Evolutionary conservation across 768 basidiomycete species (phyloP).

Genomic region (Stropharia rugosoannulata): DNA sequence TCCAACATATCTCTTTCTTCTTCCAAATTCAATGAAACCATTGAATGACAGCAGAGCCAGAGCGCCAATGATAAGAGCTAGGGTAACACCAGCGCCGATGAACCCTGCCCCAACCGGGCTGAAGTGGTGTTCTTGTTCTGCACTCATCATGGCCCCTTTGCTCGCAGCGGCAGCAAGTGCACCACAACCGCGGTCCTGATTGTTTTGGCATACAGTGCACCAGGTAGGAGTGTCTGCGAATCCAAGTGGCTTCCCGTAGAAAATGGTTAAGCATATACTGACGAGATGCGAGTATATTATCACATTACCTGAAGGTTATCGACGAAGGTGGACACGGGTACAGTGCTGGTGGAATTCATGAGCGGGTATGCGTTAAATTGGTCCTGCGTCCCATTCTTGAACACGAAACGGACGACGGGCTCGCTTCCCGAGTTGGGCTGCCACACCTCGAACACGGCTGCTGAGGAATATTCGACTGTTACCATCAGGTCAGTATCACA

Average conservation of each 20-base stretch:
- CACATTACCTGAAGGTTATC: conserved; percentile 32
- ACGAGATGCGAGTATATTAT: not conserved
- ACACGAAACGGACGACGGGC: conserved; percentile 59
- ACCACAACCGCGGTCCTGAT: conserved; percentile 54
- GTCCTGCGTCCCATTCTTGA: conserved; percentile 66
- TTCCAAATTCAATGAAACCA: conserved; percentile 34
- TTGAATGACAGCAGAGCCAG: conserved; percentile 38
- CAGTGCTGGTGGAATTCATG: conserved; percentile 40
- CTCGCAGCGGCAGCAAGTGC: conserved; percentile 38
- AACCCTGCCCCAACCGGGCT: conserved; percentile 65
- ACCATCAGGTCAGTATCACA: not conserved
- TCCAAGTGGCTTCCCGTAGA: conserved; percentile 37
- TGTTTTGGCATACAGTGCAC: conserved; percentile 61
- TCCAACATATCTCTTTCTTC: conserved; percentile 1
- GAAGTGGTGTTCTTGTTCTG: conserved; percentile 33
- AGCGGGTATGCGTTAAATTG: conserved; percentile 51
- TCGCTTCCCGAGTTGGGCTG: conserved; percentile 41
- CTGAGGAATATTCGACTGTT: conserved; percentile 62
- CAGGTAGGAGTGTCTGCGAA: conserved; percentile 55
- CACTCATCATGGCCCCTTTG: conserved; percentile 22
- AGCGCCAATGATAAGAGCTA: conserved; percentile 39
- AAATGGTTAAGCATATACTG: not conserved
- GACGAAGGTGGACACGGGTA: conserved; percentile 53
- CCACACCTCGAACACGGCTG: conserved; percentile 59
- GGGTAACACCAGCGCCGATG: conserved; percentile 58